Evolutionary conservation across 1,284 basidiomycete genomes (phyloP).

Genomic region (Fomes fomentarius): DNA sequence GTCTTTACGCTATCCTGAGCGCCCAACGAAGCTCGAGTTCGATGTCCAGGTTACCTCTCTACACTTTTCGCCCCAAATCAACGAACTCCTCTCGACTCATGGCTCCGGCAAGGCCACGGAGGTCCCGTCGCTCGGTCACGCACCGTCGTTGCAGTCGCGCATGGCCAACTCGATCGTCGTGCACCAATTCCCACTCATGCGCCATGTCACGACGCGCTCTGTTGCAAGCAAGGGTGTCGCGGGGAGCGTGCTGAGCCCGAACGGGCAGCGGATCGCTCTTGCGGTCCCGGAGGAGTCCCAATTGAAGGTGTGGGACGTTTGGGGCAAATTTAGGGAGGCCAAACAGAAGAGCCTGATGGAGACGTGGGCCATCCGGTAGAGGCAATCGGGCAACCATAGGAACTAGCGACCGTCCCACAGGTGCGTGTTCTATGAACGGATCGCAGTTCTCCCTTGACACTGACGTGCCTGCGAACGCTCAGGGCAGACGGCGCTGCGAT

Average conservation of each 20-base stretch:
- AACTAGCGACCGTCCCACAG: no score
- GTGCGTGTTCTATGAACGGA: no score
- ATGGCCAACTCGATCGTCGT: slow-evolving; percentile 55
- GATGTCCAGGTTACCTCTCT: slow-evolving; percentile 79
- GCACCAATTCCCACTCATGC: slow-evolving; percentile 55
- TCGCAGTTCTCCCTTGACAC: no score
- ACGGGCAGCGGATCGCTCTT: slow-evolving; percentile 50
- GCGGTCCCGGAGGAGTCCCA: slow-evolving; percentile 52
- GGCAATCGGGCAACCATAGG: no score
- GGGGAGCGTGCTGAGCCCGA: slow-evolving; percentile 50
- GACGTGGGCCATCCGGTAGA: slow-evolving; percentile 22
- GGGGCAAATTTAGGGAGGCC: slow-evolving; percentile 53
- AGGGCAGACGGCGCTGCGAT: not conserved
- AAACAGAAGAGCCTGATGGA: slow-evolving; percentile 33
- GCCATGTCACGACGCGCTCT: slow-evolving; percentile 44
- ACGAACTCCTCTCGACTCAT: slow-evolving; percentile 88
- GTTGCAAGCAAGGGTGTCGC: slow-evolving; percentile 46
- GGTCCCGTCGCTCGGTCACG: slow-evolving; percentile 4
- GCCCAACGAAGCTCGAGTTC: slow-evolving; percentile 49
- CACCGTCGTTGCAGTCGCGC: slow-evolving; percentile 8
- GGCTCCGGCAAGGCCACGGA: slow-evolving; percentile 43
- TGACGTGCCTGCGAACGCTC: no score
- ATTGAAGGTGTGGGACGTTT: slow-evolving; percentile 57
- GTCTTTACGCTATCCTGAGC: slow-evolving; percentile 53
- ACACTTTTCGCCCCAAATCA: slow-evolving; percentile 84